Percentiles rank a stretch among this genome's conserved stretches.
phyloP scores from a whole-genome alignment of 495 filamentous ascomycete genomes.

The Elaphomyces granulatus region DNA sequence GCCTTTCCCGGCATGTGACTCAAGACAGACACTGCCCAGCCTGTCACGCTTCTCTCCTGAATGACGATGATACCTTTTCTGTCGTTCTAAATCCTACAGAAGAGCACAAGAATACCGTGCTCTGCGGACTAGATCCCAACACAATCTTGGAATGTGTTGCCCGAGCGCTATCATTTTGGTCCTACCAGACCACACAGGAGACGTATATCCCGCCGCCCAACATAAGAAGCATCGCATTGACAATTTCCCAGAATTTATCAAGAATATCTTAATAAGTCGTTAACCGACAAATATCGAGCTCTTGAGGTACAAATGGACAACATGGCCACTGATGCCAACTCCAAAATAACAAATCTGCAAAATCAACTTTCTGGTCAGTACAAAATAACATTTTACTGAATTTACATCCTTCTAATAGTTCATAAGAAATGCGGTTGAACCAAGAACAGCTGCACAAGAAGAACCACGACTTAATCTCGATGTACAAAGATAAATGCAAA shows the following conservation, averaged over 20 bases:
- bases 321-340: constrained; percentile 66
- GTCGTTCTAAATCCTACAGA: constrained; percentile 72
- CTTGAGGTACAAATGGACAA: constrained; percentile 66
- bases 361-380: constrained; percentile 40
- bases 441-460: constrained; percentile 56
- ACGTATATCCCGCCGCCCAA: constrained; percentile 39
- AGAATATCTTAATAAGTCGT: constrained; percentile 53
- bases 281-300: constrained; percentile 58
- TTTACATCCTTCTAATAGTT: too few relatives aligned
- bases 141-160: constrained; percentile 85
- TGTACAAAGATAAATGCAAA: constrained; percentile 57
- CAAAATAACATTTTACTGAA: neutral
- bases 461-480: constrained; percentile 58
- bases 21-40: constrained; percentile 59
- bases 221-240: constrained; percentile 8
- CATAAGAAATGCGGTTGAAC: constrained; percentile 46
- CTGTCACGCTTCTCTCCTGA: constrained; percentile 54
- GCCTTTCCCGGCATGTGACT: constrained; percentile 44
- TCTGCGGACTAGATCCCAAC: constrained; percentile 72
- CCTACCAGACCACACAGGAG: constrained; percentile 82
- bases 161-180: constrained; percentile 74
- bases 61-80: constrained; percentile 64
- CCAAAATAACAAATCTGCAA: constrained; percentile 55
- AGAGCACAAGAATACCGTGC: constrained; percentile 84
- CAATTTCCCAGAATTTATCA: constrained; percentile 53